These are phyloP conservation scores for Sporothrix inflata DNA, from an alignment of 2,329 filamentous ascomycete species.

Conservation along the genomic window DNA sequence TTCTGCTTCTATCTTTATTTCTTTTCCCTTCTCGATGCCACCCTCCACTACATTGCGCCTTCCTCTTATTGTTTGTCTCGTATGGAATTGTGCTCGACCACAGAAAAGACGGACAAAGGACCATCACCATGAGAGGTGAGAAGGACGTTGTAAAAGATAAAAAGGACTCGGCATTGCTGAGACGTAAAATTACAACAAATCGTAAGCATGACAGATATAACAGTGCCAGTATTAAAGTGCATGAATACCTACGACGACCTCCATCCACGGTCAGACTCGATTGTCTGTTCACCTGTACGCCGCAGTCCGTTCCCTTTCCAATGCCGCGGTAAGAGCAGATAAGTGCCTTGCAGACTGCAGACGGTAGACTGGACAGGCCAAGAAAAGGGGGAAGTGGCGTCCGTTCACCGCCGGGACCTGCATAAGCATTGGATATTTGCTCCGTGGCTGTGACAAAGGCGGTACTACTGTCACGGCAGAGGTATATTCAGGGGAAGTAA, in stretches of 20 bases:
- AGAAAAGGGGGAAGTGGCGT: background rate
- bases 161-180: background rate
- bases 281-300: constrained; percentile 5
- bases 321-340: background rate
- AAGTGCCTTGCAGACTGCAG: background rate
- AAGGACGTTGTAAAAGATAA: background rate
- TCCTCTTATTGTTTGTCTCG: constrained; percentile 2
- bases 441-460: background rate
- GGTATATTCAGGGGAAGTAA: background rate
- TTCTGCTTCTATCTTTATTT: constrained; percentile 9
- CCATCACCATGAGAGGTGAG: background rate
- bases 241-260: background rate
- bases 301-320: background rate
- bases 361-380: background rate
- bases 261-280: background rate
- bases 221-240: background rate
- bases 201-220: background rate
- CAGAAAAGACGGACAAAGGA: background rate
- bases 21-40: background rate
- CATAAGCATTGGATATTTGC: constrained; percentile 6
- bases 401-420: background rate
- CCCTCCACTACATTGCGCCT: background rate
- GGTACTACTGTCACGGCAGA: background rate
- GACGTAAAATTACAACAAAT: background rate
- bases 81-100: constrained; percentile 15